These are phyloP conservation scores for Abortiporus biennis DNA, from an alignment of 1,284 basidiomycete genomes.

Conservation along the genomic window DNA sequence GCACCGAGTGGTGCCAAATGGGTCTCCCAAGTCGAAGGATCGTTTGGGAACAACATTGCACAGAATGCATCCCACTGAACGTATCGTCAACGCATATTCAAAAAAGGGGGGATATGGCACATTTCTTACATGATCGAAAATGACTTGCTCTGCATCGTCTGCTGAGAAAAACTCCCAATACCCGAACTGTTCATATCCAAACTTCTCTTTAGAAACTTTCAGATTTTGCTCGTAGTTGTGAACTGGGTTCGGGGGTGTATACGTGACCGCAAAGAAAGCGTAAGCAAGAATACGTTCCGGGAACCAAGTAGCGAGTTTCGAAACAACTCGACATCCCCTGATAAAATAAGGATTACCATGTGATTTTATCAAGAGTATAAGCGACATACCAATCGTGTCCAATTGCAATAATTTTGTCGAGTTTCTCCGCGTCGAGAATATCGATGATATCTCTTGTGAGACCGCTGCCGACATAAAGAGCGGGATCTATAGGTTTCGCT, in stretches of 20 bases:
- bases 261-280: constrained; percentile 19
- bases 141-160: constrained; percentile 22
- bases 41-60: constrained; percentile 21
- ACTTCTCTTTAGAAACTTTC: constrained; percentile 13
- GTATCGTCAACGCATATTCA: neutral
- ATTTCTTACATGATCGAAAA: constrained; percentile 27
- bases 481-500: constrained; percentile 36
- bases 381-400: constrained; percentile 26
- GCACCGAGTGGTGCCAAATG: constrained; percentile 27
- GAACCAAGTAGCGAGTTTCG: constrained; percentile 19
- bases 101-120: neutral
- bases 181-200: constrained; percentile 29
- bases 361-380: constrained; percentile 1
- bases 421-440: constrained; percentile 22
- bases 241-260: constrained; percentile 8
- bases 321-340: constrained; percentile 19
- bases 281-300: constrained; percentile 20
- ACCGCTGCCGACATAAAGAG: constrained; percentile 31
- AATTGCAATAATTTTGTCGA: constrained; percentile 18
- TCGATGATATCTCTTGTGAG: constrained; percentile 42
- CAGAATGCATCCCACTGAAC: constrained; percentile 24
- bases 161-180: constrained; percentile 35
- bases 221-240: neutral
- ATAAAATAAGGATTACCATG: constrained; percentile 3
- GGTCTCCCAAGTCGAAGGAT: constrained; percentile 22